Conservation (phyloP, 1,139 yeast genomes). For the Nakaseomyces kungkrabaensis region DNA sequence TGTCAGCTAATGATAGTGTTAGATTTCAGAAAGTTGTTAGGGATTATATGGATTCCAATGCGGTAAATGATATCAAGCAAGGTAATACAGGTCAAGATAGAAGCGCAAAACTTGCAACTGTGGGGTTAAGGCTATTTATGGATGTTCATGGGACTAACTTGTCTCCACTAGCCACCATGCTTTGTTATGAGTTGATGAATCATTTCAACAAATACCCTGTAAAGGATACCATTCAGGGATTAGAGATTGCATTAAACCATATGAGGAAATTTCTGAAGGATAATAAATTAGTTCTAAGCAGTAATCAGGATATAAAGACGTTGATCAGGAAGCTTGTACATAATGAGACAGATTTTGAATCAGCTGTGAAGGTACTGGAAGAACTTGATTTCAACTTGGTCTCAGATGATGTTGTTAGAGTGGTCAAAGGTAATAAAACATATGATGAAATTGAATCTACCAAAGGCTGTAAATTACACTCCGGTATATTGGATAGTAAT, state of each 20-base stretch:
- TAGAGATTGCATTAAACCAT: slow-evolving; percentile 8
- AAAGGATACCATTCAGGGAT: slow-evolving; percentile 11
- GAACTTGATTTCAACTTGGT: slow-evolving; percentile 19
- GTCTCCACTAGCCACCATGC: slow-evolving; percentile 15
- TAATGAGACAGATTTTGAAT: slow-evolving; percentile 10
- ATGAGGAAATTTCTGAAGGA: slow-evolving; percentile 12
- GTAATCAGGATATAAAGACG: slow-evolving; percentile 13
- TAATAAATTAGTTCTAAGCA: slow-evolving; percentile 11
- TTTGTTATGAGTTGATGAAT: slow-evolving; percentile 14
- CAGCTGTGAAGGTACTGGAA: slow-evolving; percentile 14
- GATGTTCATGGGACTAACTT: slow-evolving; percentile 15
- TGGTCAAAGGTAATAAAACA: slow-evolving; percentile 21
- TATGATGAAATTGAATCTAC: slow-evolving; percentile 23
- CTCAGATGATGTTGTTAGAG: slow-evolving; percentile 25
- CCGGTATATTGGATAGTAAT: slow-evolving; percentile 21
- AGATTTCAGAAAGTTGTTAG: slow-evolving; percentile 15
- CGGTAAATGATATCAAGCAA: slow-evolving; percentile 12
- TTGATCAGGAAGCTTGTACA: slow-evolving; percentile 13
- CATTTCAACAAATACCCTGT: slow-evolving; percentile 14
- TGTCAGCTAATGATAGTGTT: slow-evolving; percentile 17
- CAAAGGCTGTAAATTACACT: slow-evolving; percentile 25
- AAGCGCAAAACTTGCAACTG: slow-evolving; percentile 15
- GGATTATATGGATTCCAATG: slow-evolving; percentile 16
- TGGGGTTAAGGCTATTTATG: slow-evolving; percentile 22
- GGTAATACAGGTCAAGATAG: slow-evolving; percentile 6